phyloP scores from a whole-genome alignment of 768 basidiomycete species.

The Hericium coralloides region DNA sequence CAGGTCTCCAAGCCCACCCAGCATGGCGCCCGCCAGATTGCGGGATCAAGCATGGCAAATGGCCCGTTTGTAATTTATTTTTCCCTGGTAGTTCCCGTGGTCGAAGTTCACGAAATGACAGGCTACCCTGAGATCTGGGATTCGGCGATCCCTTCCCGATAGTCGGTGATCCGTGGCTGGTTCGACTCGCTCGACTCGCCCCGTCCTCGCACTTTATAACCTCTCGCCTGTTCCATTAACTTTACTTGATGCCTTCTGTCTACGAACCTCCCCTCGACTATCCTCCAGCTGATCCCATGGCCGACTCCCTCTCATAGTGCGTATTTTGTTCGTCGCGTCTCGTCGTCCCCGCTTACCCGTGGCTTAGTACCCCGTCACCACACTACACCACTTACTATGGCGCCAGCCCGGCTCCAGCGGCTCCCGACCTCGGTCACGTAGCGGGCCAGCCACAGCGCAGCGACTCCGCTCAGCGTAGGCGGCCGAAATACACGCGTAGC shows the following conservation, averaged over 20 bases:
- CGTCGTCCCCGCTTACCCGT: background rate
- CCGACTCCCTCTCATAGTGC: slow-evolving; percentile 26
- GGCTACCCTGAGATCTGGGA: slow-evolving; percentile 16
- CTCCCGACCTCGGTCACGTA: slow-evolving; percentile 31
- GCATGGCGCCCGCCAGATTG: background rate
- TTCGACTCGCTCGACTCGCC: slow-evolving; percentile 14
- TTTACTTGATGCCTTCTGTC: slow-evolving; percentile 18
- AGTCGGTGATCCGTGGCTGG: slow-evolving; percentile 26
- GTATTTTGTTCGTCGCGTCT: slow-evolving; percentile 10
- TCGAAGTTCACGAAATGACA: slow-evolving; percentile 9
- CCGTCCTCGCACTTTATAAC: slow-evolving; percentile 15
- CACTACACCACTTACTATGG: slow-evolving; percentile 24
- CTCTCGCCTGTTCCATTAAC: slow-evolving; percentile 18
- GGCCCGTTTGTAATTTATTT: slow-evolving; percentile 1
- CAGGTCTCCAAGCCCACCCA: background rate
- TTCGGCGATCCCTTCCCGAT: slow-evolving; percentile 24
- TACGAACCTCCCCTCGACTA: slow-evolving; percentile 19
- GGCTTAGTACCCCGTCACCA: slow-evolving; percentile 17
- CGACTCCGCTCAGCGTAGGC: slow-evolving; percentile 58
- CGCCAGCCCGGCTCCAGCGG: slow-evolving; percentile 20
- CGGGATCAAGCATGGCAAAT: background rate
- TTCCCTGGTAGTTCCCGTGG: slow-evolving; percentile 13
- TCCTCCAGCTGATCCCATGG: slow-evolving; percentile 18
- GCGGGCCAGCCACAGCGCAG: slow-evolving; percentile 38
- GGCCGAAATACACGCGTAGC: slow-evolving; percentile 89